A percentile compares a stretch with the other conserved stretches of the same genome.
phyloP scores from a whole-genome alignment of 371 early-diverging fungal genomes.

The Lichtheimia ramosa region DNA sequence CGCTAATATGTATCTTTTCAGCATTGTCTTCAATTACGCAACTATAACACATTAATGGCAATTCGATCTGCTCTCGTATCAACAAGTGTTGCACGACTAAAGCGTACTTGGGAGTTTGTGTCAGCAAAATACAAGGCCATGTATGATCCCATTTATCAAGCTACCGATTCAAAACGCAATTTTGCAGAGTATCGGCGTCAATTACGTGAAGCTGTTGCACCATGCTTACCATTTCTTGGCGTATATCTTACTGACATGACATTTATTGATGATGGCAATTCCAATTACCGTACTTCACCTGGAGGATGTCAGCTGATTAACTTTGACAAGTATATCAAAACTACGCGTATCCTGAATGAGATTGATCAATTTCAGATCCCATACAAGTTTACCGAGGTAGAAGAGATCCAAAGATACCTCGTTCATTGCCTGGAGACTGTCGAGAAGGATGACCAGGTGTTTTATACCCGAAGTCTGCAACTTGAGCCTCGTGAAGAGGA shows the following conservation, averaged over 20 bases:
- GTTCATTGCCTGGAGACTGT: slow-evolving; percentile 32
- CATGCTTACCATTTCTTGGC: slow-evolving; percentile 83
- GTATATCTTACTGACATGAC: slow-evolving; percentile 86
- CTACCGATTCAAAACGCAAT: slow-evolving; percentile 69
- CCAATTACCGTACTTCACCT: slow-evolving; percentile 35
- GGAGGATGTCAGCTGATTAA: slow-evolving; percentile 60
- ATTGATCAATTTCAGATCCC: slow-evolving; percentile 80
- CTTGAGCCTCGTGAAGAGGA: slow-evolving; percentile 47
- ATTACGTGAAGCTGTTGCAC: slow-evolving; percentile 62
- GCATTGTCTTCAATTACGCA: slow-evolving; percentile 65
- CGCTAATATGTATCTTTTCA: slow-evolving; percentile 13
- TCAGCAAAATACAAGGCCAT: slow-evolving; percentile 52
- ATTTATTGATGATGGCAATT: slow-evolving; percentile 64
- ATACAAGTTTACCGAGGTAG: slow-evolving; percentile 56
- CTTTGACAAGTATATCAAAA: slow-evolving; percentile 77
- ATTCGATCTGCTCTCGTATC: slow-evolving; percentile 76
- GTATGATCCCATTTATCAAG: slow-evolving; percentile 56
- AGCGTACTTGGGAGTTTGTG: slow-evolving; percentile 70
- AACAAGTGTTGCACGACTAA: slow-evolving; percentile 71
- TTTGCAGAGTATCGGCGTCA: slow-evolving; percentile 72
- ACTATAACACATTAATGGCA: slow-evolving; percentile 81
- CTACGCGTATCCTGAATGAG: slow-evolving; percentile 67
- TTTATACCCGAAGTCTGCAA: slow-evolving; percentile 38
- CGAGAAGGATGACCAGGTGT: slow-evolving; percentile 39
- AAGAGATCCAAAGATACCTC: slow-evolving; percentile 48